Conservation (phyloP, 768 basidiomycete genomes). For the Boletellus emodensis region DNA sequence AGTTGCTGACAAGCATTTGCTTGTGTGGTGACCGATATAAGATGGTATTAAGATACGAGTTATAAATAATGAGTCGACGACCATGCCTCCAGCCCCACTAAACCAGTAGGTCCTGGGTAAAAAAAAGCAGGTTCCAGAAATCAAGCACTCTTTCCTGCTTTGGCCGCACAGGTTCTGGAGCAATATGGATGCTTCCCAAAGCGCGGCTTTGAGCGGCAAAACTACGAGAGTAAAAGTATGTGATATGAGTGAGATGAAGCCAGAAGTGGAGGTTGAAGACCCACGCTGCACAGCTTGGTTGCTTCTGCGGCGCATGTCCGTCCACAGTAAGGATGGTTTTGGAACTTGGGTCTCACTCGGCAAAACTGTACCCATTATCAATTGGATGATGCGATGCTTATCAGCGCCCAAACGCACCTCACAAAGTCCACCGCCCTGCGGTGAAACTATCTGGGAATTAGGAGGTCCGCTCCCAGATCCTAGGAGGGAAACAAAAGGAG, state of each 20-base stretch:
- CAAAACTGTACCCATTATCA: conserved; percentile 39
- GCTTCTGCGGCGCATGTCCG: conserved; percentile 58
- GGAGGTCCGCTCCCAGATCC: conserved; percentile 1
- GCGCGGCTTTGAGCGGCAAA: conserved; percentile 29
- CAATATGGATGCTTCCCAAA: conserved; percentile 34
- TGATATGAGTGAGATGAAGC: conserved; percentile 5
- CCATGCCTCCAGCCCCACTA: neutral
- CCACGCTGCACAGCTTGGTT: conserved; percentile 25
- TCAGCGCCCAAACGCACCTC: conserved; percentile 19
- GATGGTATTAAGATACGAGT: conserved; percentile 15
- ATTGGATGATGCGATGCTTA: conserved; percentile 2
- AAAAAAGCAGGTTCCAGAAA: neutral
- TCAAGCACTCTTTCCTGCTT: conserved; percentile 19
- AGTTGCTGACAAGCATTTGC: neutral
- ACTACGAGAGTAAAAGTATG: conserved; percentile 9
- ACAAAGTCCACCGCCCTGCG: conserved; percentile 22
- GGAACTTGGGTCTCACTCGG: conserved; percentile 56
- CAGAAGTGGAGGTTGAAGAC: conserved; percentile 2
- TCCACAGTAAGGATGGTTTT: conserved; percentile 58
- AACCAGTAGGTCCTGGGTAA: neutral
- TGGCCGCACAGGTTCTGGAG: conserved; percentile 30
- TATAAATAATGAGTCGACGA: conserved; percentile 15
- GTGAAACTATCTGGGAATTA: conserved; percentile 1
- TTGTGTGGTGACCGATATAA: conserved; percentile 4
- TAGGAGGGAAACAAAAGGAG: conserved; percentile 2